Base-by-base conservation (phyloP, 305 asterid species). In the Nicotiana rustica region DNA sequence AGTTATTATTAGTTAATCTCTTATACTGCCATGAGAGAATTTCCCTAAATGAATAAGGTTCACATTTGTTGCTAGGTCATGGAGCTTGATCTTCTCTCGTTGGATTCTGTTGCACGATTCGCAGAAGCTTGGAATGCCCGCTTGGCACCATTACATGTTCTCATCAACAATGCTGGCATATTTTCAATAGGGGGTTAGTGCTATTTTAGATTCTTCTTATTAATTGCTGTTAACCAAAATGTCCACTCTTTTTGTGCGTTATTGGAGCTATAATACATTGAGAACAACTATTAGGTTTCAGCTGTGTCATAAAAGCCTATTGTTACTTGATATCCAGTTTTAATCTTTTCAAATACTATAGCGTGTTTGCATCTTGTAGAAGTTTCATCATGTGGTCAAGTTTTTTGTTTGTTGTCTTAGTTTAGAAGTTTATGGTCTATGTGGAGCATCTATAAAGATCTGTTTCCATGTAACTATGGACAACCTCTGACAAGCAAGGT, bases 91-190 rank as follows among this genome's bases (percentile, higher is more conserved):
- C 98, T 96, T 78, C 91, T 92, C 76, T 96, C 99, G 47, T 85
- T 96, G 90, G 93, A 94, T 81, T 94, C 98, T 75, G 97, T 96
- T 68, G 97, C 82, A 86, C 89, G 91, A 85, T 96, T 96, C 69
- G 93, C 97, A 41, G 94, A 93, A 82, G 90, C 94, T 67, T 96
- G 94, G 95, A 93, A 93, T 91, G 89, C 96, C 75, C 96, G 96
- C n/a, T 85, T 88, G 69, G 92, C 87, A 44, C 94, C 93, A 81
- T 82, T 96, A 77, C 97, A 94, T 67, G 97, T 92, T 56, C 95
- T 96, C 84, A 90, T 96, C 83, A 96, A 96, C 76, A 94, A 96
- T 88, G 98, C 98, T 31, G 98, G 98, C 86, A 93, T 96, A 86
- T 94, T 93, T 89, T 88, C 98, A 10, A 93, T 96, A 79, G 97